Conservation (phyloP, 78 protist genomes). For the Guillardia theta region DNA sequence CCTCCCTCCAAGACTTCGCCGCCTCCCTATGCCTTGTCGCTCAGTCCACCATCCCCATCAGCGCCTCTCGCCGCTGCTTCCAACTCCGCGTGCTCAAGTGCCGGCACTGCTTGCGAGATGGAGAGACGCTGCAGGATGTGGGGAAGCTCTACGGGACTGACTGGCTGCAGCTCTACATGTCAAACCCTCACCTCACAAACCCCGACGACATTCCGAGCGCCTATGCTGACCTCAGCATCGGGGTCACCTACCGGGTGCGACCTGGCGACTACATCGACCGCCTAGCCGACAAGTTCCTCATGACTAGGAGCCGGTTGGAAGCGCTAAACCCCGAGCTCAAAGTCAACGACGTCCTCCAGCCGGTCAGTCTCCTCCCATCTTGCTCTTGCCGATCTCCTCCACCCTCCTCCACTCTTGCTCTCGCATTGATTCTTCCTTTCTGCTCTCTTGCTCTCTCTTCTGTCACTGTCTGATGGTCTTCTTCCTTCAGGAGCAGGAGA, state of each 20-base stretch:
- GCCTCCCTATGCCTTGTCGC: too few relatives aligned
- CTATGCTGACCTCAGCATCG: neutral
- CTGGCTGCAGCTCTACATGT: slow-evolving; percentile 20
- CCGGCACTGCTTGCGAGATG: neutral
- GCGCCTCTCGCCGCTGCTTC: neutral
- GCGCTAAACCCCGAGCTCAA: neutral
- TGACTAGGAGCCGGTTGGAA: neutral
- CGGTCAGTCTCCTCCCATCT: neutral
- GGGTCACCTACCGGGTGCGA: neutral
- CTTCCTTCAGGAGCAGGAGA: neutral
- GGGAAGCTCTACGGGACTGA: neutral
- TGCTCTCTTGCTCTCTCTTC: neutral
- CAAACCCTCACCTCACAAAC: neutral
- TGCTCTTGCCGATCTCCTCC: neutral
- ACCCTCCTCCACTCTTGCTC: neutral
- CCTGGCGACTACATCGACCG: neutral
- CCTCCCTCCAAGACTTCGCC: too few relatives aligned
- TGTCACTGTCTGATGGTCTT: neutral
- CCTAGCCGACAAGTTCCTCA: neutral
- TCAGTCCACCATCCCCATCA: too few relatives aligned
- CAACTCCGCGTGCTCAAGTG: neutral
- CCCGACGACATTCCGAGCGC: neutral
- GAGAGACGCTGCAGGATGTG: neutral
- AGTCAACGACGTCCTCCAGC: neutral
- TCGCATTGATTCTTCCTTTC: neutral